Evolutionary conservation across 305 asterid species (phyloP).

Genomic region (Rubia occidens): DNA sequence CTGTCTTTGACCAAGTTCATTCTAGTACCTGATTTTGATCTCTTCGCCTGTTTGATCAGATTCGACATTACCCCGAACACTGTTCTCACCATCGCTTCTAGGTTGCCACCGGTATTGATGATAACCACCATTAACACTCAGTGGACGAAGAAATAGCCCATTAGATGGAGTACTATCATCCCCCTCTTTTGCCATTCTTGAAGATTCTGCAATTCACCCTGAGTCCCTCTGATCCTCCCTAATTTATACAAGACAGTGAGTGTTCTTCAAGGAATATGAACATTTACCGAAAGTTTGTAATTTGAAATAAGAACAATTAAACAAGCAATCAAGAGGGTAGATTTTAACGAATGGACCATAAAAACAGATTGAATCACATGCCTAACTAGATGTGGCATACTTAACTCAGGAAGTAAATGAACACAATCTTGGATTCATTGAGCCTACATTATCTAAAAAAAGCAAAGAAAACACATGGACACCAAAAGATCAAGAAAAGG

Average conservation of each 20-base stretch:
- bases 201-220: too few species aligned
- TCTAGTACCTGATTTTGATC: too few species aligned
- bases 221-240: too few species aligned
- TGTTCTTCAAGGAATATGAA: neutral
- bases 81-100: too few species aligned
- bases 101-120: too few species aligned
- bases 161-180: too few species aligned
- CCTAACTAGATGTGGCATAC: neutral
- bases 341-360: neutral
- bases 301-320: neutral
- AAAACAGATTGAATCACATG: neutral
- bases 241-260: neutral
- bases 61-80: too few species aligned
- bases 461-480: neutral
- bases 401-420: neutral
- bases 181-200: too few species aligned
- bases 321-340: neutral
- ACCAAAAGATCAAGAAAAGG: constrained; percentile 13
- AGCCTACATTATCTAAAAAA: constrained; percentile 4
- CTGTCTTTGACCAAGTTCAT: too few species aligned
- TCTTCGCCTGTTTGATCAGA: too few species aligned
- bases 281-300: neutral
- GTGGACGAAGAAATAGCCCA: too few species aligned
- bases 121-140: too few species aligned
- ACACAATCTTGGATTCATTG: neutral